Evolutionary conservation across 176 grass and related monocot species (phyloP), one percentile per base, ranked within the genome.

Genomic region (Poa pratensis): DNA sequence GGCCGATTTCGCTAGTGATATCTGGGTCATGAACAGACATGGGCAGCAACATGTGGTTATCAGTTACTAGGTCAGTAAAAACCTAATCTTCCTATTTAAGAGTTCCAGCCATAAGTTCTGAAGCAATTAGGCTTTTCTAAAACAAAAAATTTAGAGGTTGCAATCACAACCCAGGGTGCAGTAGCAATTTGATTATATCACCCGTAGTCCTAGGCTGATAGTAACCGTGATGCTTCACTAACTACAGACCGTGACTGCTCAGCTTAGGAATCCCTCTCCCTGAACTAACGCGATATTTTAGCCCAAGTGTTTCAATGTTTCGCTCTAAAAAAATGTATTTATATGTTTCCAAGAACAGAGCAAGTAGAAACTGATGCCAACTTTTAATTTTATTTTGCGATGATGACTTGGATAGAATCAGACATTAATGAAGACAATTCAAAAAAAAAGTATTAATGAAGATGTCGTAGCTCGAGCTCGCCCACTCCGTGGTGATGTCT

Each of bases 1-100:
- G 16, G 97, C n/a, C 6, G 63, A 53, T 73, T 89, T 99, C 3
- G 64, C 84, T 18, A 96, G 63, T 9, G 91, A 91, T 40, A 99
- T 91, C 97, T 99, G 85, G 26, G 54, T n/a, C 57, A 84, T 28
- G 64, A 87, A 59, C 26, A 89, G 67, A 54, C 27, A 84, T 24
- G 12, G 13, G 1, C 3, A 82, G 18, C 49, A 76, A 74, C 11
- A 72, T 48, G 45, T 20, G 4, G 18, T 74, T 30, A n/a, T 14
- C 48, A 79, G 68, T 40, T 46, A 73, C 23, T 16, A 20, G 19
- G 0, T 5, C 6, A n/a, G 50, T 1, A 20, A 50, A 58, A 43
- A 52, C 17, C 40, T 11, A 77, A 70, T 61, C 9, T 28, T 61
- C 40, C 0, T 23, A 30, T 6, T 13, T 20, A 6, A 12, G 1